phyloP scores from a whole-genome alignment of 257 asterid genomes.

The Fraxinus americana region DNA sequence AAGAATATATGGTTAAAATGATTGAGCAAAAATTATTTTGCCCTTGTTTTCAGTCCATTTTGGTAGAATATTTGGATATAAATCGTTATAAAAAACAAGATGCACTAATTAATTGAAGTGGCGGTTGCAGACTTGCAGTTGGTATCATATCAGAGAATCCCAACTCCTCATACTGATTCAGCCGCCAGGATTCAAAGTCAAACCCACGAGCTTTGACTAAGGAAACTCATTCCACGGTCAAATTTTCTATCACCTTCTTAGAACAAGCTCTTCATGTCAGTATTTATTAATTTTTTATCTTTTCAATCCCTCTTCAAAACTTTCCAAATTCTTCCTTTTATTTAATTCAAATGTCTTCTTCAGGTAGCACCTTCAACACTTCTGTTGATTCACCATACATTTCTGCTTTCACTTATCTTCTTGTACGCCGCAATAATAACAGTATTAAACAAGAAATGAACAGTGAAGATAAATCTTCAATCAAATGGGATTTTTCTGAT shows the following conservation, averaged over 20 bases:
- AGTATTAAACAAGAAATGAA: neutral
- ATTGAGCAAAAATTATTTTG: no score
- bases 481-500: neutral
- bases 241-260: neutral
- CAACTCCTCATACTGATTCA: conserved; percentile 1
- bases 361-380: neutral
- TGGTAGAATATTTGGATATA: no score
- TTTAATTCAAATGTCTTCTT: neutral
- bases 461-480: neutral
- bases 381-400: neutral
- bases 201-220: conserved; percentile 21
- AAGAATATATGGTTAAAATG: no score
- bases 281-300: neutral
- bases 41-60: no score
- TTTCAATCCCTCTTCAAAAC: neutral
- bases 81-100: no score
- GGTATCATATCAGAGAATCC: neutral
- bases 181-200: conserved; percentile 16
- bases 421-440: neutral
- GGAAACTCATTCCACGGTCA: conserved; percentile 17
- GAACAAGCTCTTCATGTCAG: neutral
- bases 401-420: neutral
- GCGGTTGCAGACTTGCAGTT: neutral
- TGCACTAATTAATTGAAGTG: neutral
- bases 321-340: neutral